Conservation (phyloP, 2,329 filamentous ascomycete species). For the Herpomyces periplanetae region DNA sequence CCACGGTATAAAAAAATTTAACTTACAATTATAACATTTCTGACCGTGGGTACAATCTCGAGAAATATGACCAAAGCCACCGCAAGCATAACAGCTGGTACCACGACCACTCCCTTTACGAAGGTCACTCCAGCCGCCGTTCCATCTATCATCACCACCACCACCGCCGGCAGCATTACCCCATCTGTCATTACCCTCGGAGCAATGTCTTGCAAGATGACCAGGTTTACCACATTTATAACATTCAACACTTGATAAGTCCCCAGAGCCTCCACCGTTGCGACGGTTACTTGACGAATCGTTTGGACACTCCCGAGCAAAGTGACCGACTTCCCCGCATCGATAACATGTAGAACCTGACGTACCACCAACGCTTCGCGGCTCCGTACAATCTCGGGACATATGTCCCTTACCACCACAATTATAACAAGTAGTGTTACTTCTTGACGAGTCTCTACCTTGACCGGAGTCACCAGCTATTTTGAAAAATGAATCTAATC, state of each 20-base stretch:
- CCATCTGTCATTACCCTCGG: constrained; percentile 16
- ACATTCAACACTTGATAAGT: constrained; percentile 25
- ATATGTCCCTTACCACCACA: too few species aligned
- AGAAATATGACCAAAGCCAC: constrained; percentile 83
- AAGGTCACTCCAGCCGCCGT: constrained; percentile 12
- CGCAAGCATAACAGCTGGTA: constrained; percentile 93
- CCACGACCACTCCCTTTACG: constrained; percentile 11
- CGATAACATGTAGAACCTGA: constrained; percentile 15
- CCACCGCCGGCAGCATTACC: constrained; percentile 10
- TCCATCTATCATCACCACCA: constrained; percentile 8
- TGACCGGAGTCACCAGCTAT: too few species aligned
- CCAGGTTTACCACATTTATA: constrained; percentile 95
- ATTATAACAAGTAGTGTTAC: too few species aligned
- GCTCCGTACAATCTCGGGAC: too few species aligned
- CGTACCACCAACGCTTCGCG: background rate
- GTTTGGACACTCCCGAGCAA: constrained; percentile 41
- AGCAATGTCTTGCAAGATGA: constrained; percentile 77
- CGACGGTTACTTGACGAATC: constrained; percentile 12
- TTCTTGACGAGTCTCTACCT: too few species aligned
- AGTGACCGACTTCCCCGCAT: constrained; percentile 49
- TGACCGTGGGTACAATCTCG: constrained; percentile 94
- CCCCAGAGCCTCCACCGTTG: constrained; percentile 9
- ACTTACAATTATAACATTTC: constrained; percentile 94
- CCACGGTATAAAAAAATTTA: background rate
- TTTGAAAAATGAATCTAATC: too few species aligned